Evolutionary conservation across 1,284 basidiomycete genomes (phyloP), one percentile per base, ranked within the genome.

Genomic region (Moniliophthora roreri): DNA sequence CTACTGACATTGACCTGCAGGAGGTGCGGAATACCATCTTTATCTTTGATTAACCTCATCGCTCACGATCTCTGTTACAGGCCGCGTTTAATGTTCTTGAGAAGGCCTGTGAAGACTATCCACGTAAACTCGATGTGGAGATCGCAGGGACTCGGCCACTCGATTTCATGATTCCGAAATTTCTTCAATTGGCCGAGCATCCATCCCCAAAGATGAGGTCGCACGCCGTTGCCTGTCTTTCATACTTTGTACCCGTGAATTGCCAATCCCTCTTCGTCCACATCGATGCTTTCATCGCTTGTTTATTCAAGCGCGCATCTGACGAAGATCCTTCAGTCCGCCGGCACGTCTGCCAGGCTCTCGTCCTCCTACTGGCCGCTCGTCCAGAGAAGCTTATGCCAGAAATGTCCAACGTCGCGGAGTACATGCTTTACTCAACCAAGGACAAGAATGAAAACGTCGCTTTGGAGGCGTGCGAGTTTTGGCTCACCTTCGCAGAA

Each of bases 401-500:
- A 1, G 93, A 98, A 70, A 93, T 99, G 83, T 74, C 78, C 48
- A 95, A 94, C 63, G 94, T 99, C 41, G 95, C 97, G 38, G 94
- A 98, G 68, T 99, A 98, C 74, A 99, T 99, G 92, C 82, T 98
- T 37, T 99, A 95, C 75, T 98, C 94, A 35, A 98, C 94, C 9
- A 93, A 95, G 70, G 96, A 98, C 78, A 88, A 91, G 72, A 92
- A 98, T 70, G 94, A 97, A 74, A 87, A 87, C 54, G 94, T 98
- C 50, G 94, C 95, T 3, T 78, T 98, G 39, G 95, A 98, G 74
- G 97, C 97, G 11, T 98, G 95, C 80, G 97, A 99, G 78, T 99
- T 99, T 73, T 99, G 97, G 97, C 82, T 99, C 58, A 98, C 96
- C 1, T 99, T 99, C 66, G 95, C 97, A 15, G 97, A 99, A 69